phyloP scores from a whole-genome alignment of 257 asterid genomes.

The Vinca minor region DNA sequence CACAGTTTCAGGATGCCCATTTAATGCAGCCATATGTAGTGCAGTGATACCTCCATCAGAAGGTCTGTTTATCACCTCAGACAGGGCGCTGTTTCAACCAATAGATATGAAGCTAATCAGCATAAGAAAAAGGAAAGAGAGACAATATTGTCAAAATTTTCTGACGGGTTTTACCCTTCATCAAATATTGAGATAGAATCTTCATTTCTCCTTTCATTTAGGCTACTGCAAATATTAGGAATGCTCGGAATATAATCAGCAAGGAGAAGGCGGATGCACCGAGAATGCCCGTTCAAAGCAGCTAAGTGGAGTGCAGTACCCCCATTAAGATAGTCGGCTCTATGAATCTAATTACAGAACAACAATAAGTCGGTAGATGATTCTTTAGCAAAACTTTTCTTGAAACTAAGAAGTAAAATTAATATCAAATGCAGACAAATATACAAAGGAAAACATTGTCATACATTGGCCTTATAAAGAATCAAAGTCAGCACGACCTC shows the following conservation, averaged over 20 bases:
- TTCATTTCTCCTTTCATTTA: constrained; percentile 33
- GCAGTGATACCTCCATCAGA: constrained; percentile 92
- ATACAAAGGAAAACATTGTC: constrained; percentile 18
- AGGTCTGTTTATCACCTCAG: constrained; percentile 54
- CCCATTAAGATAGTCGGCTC: constrained; percentile 81
- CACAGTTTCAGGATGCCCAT: constrained; percentile 69
- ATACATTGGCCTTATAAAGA: constrained; percentile 72
- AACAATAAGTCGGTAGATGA: constrained; percentile 11
- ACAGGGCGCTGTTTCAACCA: constrained; percentile 42
- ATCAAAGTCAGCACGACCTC: constrained; percentile 83
- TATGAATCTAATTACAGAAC: constrained; percentile 48
- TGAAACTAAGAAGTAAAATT: not conserved
- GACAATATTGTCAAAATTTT: not conserved
- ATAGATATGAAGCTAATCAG: constrained; percentile 3
- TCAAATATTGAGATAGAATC: constrained; percentile 46
- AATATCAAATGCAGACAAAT: constrained; percentile 6
- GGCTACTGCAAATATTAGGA: constrained; percentile 50
- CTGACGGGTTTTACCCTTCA: constrained; percentile 38
- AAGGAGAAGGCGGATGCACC: constrained; percentile 70
- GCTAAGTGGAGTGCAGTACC: constrained; percentile 91
- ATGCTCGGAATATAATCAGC: constrained; percentile 77
- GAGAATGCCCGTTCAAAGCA: constrained; percentile 75
- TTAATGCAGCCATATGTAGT: constrained; percentile 85
- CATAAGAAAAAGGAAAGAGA: constrained; percentile 5
- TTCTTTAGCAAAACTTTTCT: not conserved